Evolutionary conservation across 805 yeast genomes (phyloP).

Genomic region (Starmerella floris): DNA sequence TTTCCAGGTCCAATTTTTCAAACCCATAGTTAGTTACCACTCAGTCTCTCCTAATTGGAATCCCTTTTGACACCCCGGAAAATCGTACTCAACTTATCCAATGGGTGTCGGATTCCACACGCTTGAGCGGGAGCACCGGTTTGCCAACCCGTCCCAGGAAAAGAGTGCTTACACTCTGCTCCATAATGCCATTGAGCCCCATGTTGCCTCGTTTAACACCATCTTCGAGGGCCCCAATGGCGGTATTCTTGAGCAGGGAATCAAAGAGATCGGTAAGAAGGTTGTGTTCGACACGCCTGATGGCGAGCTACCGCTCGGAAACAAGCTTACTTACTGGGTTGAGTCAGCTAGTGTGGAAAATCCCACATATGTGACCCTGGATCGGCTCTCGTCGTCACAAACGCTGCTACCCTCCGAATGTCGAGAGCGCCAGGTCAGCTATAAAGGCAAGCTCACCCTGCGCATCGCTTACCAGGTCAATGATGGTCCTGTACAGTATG

Average conservation of each 20-base stretch:
- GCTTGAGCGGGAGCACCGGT: conserved; percentile 73
- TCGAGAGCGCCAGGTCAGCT: conserved; percentile 77
- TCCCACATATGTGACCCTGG: conserved; percentile 63
- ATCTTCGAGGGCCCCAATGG: conserved; percentile 78
- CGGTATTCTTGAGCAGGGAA: conserved; percentile 73
- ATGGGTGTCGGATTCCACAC: conserved; percentile 45
- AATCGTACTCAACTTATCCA: not conserved
- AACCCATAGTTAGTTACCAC: not conserved
- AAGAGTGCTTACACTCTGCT: conserved; percentile 69
- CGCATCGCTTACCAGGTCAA: conserved; percentile 79
- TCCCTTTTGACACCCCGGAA: not conserved
- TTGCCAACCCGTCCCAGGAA: conserved; percentile 80
- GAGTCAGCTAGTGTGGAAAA: conserved; percentile 78
- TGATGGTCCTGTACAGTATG: conserved; percentile 66
- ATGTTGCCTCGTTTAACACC: conserved; percentile 91
- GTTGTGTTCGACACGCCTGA: conserved; percentile 74
- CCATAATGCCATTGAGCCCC: conserved; percentile 85
- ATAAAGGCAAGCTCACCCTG: conserved; percentile 63
- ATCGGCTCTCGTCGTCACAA: conserved; percentile 64
- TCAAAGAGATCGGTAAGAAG: conserved; percentile 74
- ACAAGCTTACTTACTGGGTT: conserved; percentile 67
- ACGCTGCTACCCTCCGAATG: conserved; percentile 73
- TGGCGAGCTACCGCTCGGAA: conserved; percentile 51
- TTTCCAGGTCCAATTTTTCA: not conserved
- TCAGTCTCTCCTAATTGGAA: not conserved